Conservation (phyloP, 2,329 filamentous ascomycete genomes). For the Xylariales sp. region DNA sequence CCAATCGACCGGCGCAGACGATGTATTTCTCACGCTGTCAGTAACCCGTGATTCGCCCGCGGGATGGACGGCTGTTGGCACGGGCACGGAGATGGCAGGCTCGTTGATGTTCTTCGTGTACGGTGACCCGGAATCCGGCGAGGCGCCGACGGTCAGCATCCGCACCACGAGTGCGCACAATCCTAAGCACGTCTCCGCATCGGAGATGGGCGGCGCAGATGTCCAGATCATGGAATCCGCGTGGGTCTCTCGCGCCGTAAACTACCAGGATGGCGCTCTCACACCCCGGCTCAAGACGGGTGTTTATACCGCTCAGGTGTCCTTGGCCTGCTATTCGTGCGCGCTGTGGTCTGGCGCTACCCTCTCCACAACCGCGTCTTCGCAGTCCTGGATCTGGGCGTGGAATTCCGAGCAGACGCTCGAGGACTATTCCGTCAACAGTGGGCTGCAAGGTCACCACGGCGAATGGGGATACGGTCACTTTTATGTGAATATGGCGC, state of each 20-base stretch:
- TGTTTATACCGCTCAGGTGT: neutral
- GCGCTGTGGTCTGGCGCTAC: constrained; percentile 13
- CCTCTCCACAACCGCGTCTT: constrained; percentile 11
- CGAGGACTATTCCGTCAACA: constrained; percentile 4
- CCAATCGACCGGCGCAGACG: neutral
- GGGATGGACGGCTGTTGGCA: constrained; percentile 10
- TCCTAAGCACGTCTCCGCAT: constrained; percentile 8
- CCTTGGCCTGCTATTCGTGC: constrained; percentile 14
- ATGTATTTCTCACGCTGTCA: neutral
- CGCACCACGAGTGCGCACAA: constrained; percentile 7
- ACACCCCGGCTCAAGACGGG: too few species aligned
- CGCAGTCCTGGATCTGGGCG: constrained; percentile 21
- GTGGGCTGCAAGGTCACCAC: constrained; percentile 9
- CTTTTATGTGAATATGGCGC: constrained; percentile 11
- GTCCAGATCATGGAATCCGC: neutral
- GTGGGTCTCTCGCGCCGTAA: neutral
- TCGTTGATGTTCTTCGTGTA: constrained; percentile 12
- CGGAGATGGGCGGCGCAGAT: neutral
- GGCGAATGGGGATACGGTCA: constrained; percentile 8
- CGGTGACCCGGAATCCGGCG: constrained; percentile 8
- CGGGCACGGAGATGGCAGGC: constrained; percentile 10
- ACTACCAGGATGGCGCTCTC: too few species aligned
- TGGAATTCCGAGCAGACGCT: constrained; percentile 18
- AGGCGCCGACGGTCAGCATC: constrained; percentile 8
- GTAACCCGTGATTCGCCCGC: neutral